Evolutionary conservation across 441 rosid species (phyloP).

Genomic region (Sinapis alba): DNA sequence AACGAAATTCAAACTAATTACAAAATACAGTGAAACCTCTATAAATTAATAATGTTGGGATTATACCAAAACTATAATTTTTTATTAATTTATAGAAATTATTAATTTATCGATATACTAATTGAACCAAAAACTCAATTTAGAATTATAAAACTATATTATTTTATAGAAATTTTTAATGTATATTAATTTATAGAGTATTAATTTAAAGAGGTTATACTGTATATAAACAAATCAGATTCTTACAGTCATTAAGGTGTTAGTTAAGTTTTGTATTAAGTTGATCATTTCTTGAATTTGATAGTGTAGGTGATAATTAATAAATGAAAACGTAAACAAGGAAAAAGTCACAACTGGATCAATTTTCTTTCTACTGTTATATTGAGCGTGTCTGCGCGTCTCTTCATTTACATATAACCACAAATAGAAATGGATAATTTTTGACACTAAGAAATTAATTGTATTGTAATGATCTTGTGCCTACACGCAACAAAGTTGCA

Average conservation of each 20-base stretch:
- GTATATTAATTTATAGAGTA: too few species aligned
- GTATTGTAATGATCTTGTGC: slow-evolving; percentile 2
- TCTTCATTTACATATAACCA: slow-evolving; percentile 17
- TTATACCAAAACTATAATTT: too few species aligned
- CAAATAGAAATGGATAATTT: not conserved
- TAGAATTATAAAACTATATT: too few species aligned
- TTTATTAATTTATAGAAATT: too few species aligned
- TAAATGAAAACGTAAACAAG: slow-evolving; percentile 8
- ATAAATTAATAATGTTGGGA: too few species aligned
- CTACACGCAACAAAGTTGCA: not conserved
- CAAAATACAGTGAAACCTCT: not conserved
- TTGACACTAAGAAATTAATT: not conserved
- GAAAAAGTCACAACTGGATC: slow-evolving; percentile 24
- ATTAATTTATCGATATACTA: too few species aligned
- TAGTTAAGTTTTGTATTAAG: not conserved
- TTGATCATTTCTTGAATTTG: slow-evolving; percentile 8
- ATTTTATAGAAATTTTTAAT: too few species aligned
- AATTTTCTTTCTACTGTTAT: not conserved
- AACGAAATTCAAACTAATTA: not conserved
- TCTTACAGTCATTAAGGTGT: not conserved
- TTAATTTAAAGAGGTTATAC: too few species aligned
- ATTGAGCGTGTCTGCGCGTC: slow-evolving; percentile 4
- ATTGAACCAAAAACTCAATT: too few species aligned
- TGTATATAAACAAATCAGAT: not conserved
- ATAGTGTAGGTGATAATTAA: not conserved